Evolutionary conservation across 768 basidiomycete species (phyloP).

Genomic region (Exsudoporus frostii): DNA sequence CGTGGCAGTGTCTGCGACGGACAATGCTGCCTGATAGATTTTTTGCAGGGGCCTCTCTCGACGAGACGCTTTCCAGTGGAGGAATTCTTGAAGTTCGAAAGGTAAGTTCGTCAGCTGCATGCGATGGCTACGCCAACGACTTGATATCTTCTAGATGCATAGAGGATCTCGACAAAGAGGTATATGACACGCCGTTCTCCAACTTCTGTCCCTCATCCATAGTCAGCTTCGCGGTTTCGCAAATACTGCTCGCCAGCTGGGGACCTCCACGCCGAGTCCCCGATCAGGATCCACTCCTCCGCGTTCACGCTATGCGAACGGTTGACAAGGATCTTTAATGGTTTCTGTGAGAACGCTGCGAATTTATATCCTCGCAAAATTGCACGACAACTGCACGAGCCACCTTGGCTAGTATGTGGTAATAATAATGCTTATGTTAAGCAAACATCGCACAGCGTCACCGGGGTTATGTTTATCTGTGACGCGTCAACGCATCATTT

Average conservation of each 20-base stretch:
- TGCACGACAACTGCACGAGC: constrained; percentile 37
- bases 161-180: constrained; percentile 48
- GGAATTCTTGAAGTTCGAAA: constrained; percentile 47
- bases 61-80: constrained; percentile 52
- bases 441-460: too few relatives aligned
- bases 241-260: constrained; percentile 54
- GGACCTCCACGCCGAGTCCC: too few relatives aligned
- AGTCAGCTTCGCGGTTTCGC: constrained; percentile 49
- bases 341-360: constrained; percentile 54
- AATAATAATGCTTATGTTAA: too few relatives aligned
- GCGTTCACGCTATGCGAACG: constrained; percentile 50
- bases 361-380: constrained; percentile 53
- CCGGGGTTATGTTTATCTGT: too few relatives aligned
- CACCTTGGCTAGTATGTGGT: too few relatives aligned
- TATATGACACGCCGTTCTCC: constrained; percentile 12
- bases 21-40: constrained; percentile 5
- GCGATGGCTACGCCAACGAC: constrained; percentile 1
- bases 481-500: too few relatives aligned
- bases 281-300: constrained; percentile 54
- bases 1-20: neutral
- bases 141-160: constrained; percentile 36
- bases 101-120: constrained; percentile 26
- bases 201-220: constrained; percentile 12
- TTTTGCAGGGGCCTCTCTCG: constrained; percentile 38
- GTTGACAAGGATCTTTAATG: constrained; percentile 47